Percentiles rank a stretch among this genome's conserved stretches.
Evolutionary conservation across 768 basidiomycete species (phyloP).

Genomic region (Brasilioporus rufonigricans): DNA sequence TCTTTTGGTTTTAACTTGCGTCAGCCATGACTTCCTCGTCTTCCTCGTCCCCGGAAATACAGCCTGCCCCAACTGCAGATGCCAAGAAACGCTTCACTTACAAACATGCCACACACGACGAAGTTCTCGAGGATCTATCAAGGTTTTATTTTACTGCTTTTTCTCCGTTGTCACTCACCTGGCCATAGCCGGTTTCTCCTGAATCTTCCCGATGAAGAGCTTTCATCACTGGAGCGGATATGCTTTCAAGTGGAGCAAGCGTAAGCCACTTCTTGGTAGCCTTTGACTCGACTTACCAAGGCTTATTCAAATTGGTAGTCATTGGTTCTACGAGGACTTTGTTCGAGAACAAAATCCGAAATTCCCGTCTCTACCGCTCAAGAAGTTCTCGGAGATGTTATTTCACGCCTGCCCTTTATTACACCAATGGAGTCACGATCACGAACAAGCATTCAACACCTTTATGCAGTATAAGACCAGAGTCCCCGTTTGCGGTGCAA

Average conservation of each 20-base stretch:
- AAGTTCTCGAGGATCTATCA: constrained; percentile 88
- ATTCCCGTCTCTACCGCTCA: constrained; percentile 84
- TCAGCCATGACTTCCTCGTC: constrained; percentile 70
- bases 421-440: constrained; percentile 79
- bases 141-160: constrained; percentile 50
- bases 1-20: constrained; percentile 26
- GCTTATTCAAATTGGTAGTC: constrained; percentile 47
- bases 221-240: constrained; percentile 86
- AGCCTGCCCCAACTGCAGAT: constrained; percentile 42
- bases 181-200: constrained; percentile 84
- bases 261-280: constrained; percentile 47
- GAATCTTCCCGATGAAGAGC: constrained; percentile 92
- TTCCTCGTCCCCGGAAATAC: constrained; percentile 75
- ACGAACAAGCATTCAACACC: constrained; percentile 79
- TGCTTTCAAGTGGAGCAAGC: constrained; percentile 99
- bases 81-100: constrained; percentile 47
- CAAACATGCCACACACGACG: constrained; percentile 75
- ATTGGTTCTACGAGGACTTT: constrained; percentile 99
- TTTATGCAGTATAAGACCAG: constrained; percentile 97
- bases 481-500: constrained; percentile 97
- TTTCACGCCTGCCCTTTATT: constrained; percentile 84
- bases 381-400: constrained; percentile 90
- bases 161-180: constrained; percentile 12
- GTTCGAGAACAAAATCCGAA: constrained; percentile 87
- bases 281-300: constrained; percentile 8